Evolutionary conservation across 1,139 yeast species (phyloP), one percentile per base, ranked within the genome.

Genomic region (Kluyveromyces marxianus): DNA sequence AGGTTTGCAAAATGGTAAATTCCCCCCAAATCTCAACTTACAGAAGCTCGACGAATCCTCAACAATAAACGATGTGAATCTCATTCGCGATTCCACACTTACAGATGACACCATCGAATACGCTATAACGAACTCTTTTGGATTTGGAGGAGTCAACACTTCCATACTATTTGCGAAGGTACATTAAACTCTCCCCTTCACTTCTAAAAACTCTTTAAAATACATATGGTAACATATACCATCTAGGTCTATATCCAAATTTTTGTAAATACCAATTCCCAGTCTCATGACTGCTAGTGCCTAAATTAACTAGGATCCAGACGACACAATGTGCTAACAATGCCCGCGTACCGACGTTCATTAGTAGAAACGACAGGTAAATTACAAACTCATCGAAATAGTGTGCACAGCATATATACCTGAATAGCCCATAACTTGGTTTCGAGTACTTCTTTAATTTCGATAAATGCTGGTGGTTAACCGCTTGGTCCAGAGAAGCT

Each of bases 61-160:
- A 39, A 67, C 63, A 24, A 76, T 67, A 21, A 74, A 70, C 44
- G 46, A 55, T 0, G 75, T 86, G 53, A 81, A 85, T 57, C 83
- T 83, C 55, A 83, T 87, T 4, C 75, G 79, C 0, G 68, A 75
- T 32, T 53, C 58, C 5, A 69, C 82, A 35, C 42, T 53, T 4
- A 21, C 47, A 2, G 48, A 63, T 21, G 68, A 65, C 35, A 57
- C 62, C 3, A 60, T 86, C 7, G 59, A 73, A 5, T 73, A 76
- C 54, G 97, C 92, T 0, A 54, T 94, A 55, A 79, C 89, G 47
- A 94, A 94, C 61, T 87, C 96, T 54, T 92, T 94, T 69, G 99
- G 98, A 0, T 92, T 94, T 69, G 99, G 99, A 6, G 99, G 99
- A 10, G 89, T 95, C 5, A 94, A 94, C 65, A 83, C 95, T 10